phyloP scores from a whole-genome alignment of 805 yeast species.

The Candida pseudoglaebosa region DNA sequence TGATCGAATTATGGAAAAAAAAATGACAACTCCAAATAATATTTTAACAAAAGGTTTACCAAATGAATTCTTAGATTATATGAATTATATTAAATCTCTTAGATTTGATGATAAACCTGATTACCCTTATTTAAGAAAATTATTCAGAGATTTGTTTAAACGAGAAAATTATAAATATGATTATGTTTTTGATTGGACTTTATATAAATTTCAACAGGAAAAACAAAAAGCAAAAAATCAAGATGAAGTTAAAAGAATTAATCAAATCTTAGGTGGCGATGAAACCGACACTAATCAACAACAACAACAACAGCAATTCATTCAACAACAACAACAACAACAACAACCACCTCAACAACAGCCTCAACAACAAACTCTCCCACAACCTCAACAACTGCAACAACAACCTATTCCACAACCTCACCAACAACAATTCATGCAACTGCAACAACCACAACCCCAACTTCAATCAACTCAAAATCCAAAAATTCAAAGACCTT shows the following conservation, averaged over 20 bases:
- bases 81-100: conserved; percentile 83
- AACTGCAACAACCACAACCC: conserved; percentile 19
- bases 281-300: conserved; percentile 8
- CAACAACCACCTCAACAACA: conserved; percentile 15
- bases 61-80: conserved; percentile 78
- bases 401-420: conserved; percentile 13
- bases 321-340: conserved; percentile 8
- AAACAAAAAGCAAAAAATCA: conserved; percentile 43
- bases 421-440: conserved; percentile 13
- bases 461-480: conserved; percentile 9
- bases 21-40: conserved; percentile 84
- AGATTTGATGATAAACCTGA: conserved; percentile 97
- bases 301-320: conserved; percentile 13
- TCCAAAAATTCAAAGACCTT: conserved; percentile 9
- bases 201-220: conserved; percentile 67
- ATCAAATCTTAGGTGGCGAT: conserved; percentile 9
- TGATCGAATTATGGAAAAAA: conserved; percentile 93
- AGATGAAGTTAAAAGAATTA: conserved; percentile 17
- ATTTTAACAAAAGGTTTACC: conserved; percentile 90
- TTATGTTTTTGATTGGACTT: conserved; percentile 95
- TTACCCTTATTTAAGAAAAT: conserved; percentile 79
- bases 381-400: conserved; percentile 15
- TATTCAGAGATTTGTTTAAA: conserved; percentile 83
- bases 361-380: conserved; percentile 10
- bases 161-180: conserved; percentile 89